These are phyloP conservation scores for Gracilaria domingensis DNA, from an alignment of 23 red algal genomes.

Conservation along the genomic window DNA sequence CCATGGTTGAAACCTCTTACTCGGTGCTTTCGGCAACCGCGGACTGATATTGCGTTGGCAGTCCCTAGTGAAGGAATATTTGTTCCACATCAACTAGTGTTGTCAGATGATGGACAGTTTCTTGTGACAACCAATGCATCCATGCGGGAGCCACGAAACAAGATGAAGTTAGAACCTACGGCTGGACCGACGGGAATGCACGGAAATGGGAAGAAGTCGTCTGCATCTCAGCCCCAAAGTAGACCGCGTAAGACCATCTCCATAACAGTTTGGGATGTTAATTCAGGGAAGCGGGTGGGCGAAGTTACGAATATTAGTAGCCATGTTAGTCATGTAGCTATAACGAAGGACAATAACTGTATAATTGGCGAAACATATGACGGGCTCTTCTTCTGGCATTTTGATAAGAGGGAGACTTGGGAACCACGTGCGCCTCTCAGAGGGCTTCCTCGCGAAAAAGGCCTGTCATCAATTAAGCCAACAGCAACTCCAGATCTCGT, in stretches of 20 bases:
- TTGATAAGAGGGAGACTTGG: constrained; percentile 34
- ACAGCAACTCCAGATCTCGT: constrained; percentile 5
- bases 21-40: constrained; percentile 55
- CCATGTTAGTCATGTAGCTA: constrained; percentile 31
- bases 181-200: neutral
- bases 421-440: neutral
- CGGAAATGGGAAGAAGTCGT: neutral
- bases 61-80: constrained; percentile 55
- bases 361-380: constrained; percentile 41
- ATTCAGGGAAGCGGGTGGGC: constrained; percentile 20
- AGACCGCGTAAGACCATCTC: neutral
- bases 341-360: constrained; percentile 43
- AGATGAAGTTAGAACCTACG: neutral
- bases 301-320: neutral
- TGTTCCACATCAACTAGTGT: constrained; percentile 39
- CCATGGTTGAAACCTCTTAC: constrained; percentile 61
- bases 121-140: constrained; percentile 42
- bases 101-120: constrained; percentile 55
- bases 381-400: constrained; percentile 56
- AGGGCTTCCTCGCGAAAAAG: neutral
- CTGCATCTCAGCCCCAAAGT: neutral
- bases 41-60: constrained; percentile 48
- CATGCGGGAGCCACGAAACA: neutral
- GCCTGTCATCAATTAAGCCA: constrained; percentile 45
- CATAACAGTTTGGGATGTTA: constrained; percentile 44